These are phyloP conservation scores for Penicillium malachiteum DNA, from an alignment of 495 filamentous ascomycete genomes.

Conservation along the genomic window DNA sequence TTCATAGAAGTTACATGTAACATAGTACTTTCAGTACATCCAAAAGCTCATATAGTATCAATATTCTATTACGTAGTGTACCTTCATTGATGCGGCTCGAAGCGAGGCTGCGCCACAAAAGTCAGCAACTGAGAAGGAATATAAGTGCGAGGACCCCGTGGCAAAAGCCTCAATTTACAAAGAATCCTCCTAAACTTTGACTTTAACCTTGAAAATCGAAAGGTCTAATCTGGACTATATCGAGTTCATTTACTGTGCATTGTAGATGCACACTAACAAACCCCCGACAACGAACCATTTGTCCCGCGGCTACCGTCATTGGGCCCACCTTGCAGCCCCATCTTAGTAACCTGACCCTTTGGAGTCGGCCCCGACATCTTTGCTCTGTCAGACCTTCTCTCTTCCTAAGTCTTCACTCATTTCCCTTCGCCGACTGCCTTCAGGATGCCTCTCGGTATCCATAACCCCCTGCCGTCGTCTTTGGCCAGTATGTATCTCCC, in stretches of 20 bases:
- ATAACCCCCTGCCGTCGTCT: slow-evolving; percentile 68
- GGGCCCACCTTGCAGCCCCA: slow-evolving; percentile 36
- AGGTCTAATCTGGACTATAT: too few relatives aligned
- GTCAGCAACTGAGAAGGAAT: too few relatives aligned
- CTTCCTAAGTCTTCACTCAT: slow-evolving; percentile 8
- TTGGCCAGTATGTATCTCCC: slow-evolving; percentile 53
- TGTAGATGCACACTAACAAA: not conserved
- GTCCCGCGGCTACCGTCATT: slow-evolving; percentile 24
- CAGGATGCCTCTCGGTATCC: slow-evolving; percentile 61
- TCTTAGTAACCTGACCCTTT: slow-evolving; percentile 27
- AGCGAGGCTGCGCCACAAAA: too few relatives aligned
- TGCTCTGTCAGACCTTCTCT: slow-evolving; percentile 7
- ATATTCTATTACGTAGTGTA: too few relatives aligned
- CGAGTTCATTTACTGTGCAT: not conserved
- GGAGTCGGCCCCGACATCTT: slow-evolving; percentile 14
- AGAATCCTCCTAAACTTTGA: too few relatives aligned
- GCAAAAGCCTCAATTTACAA: too few relatives aligned
- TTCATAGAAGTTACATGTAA: too few relatives aligned
- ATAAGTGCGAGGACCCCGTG: too few relatives aligned
- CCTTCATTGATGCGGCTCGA: too few relatives aligned
- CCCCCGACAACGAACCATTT: slow-evolving; percentile 14
- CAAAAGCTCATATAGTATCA: too few relatives aligned
- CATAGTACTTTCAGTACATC: too few relatives aligned
- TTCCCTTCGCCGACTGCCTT: slow-evolving; percentile 15
- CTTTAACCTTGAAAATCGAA: too few relatives aligned